phyloP scores from a whole-genome alignment of 2,329 filamentous ascomycete genomes.

The Cordyceps sp. region DNA sequence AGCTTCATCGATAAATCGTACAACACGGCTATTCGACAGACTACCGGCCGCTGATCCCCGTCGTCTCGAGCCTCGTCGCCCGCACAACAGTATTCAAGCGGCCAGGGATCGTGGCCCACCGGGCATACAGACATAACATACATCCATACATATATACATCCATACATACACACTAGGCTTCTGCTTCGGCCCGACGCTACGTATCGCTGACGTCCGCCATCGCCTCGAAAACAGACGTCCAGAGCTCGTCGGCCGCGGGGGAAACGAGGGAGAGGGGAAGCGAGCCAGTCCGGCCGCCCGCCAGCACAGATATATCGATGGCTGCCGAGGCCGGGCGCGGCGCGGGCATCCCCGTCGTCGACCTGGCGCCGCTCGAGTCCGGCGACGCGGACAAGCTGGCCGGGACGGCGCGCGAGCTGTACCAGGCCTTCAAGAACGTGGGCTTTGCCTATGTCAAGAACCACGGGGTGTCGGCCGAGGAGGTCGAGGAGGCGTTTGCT shows the following conservation, averaged over 20 bases:
- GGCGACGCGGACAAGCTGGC: conserved; percentile 2
- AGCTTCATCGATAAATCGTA: too few relatives aligned
- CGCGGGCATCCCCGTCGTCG: conserved; percentile 7
- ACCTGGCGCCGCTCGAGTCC: conserved; percentile 5
- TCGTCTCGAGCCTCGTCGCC: too few relatives aligned
- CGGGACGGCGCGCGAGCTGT: conserved; percentile 6
- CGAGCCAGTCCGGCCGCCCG: background rate
- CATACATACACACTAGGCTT: background rate
- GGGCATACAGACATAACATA: too few relatives aligned
- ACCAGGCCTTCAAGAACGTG: conserved; percentile 13
- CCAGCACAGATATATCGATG: background rate
- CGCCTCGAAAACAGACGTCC: too few relatives aligned
- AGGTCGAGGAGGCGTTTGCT: conserved; percentile 19
- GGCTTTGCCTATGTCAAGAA: conserved; percentile 19
- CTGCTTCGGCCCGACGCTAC: background rate
- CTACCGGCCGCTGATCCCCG: too few relatives aligned
- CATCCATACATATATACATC: background rate
- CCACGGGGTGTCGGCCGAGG: conserved; percentile 15
- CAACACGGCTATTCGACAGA: too few relatives aligned
- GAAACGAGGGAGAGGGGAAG: background rate
- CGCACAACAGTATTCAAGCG: too few relatives aligned
- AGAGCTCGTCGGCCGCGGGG: background rate
- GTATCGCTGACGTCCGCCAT: background rate
- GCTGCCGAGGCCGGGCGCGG: background rate
- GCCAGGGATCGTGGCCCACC: too few relatives aligned